These are phyloP conservation scores for Curvularia spicifera DNA, from an alignment of 2,329 filamentous ascomycete species.

Conservation along the genomic window DNA sequence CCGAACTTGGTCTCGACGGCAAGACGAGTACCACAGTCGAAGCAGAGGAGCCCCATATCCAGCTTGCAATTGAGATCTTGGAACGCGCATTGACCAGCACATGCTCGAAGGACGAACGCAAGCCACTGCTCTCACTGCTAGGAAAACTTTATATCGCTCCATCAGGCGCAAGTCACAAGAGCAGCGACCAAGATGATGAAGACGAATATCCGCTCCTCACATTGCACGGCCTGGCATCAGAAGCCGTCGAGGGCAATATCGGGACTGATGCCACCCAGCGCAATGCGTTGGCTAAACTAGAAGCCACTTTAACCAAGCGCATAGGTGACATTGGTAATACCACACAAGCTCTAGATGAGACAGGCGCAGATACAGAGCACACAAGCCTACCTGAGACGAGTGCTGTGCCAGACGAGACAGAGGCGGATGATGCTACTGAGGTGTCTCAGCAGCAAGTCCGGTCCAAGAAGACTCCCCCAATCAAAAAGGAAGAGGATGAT, in stretches of 20 bases:
- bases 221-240: conserved; percentile 55
- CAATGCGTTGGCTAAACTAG: conserved; percentile 63
- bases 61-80: conserved; percentile 77
- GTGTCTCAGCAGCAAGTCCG: conserved; percentile 23
- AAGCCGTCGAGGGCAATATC: conserved; percentile 57
- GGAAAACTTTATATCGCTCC: conserved; percentile 81
- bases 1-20: conserved; percentile 49
- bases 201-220: conserved; percentile 34
- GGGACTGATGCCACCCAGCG: conserved; percentile 60
- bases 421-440: conserved; percentile 23
- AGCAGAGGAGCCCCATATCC: conserved; percentile 79
- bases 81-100: conserved; percentile 72
- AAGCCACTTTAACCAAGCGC: conserved; percentile 59
- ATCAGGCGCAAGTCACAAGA: conserved; percentile 50
- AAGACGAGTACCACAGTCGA: conserved; percentile 64
- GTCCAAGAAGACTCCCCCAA: neutral
- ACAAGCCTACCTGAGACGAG: conserved; percentile 25
- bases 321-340: conserved; percentile 49
- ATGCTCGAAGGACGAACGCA: conserved; percentile 80
- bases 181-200: conserved; percentile 23
- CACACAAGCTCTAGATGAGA: conserved; percentile 15
- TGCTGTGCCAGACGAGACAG: conserved; percentile 19
- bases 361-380: conserved; percentile 1
- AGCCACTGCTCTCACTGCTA: conserved; percentile 67
- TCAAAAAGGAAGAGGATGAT: conserved; percentile 19